Evolutionary conservation across 2,329 filamentous ascomycete species (phyloP).

Genomic region (Ciborinia camelliae): DNA sequence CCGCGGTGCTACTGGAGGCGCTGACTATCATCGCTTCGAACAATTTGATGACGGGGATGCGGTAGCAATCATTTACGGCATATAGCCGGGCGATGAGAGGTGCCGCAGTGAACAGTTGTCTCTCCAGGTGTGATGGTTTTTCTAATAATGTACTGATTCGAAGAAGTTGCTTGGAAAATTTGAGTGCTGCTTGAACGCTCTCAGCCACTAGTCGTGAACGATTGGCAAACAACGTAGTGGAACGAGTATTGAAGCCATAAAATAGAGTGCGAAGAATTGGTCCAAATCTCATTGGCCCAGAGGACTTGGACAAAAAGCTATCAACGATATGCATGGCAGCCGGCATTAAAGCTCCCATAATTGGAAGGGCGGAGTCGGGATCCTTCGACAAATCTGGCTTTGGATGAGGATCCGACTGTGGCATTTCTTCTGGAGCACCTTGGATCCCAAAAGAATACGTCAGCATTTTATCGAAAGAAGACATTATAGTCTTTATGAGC

Average conservation of each 20-base stretch:
- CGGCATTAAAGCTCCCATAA: slow-evolving; percentile 53
- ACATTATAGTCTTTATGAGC: slow-evolving; percentile 65
- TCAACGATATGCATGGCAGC: slow-evolving; percentile 74
- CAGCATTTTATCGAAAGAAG: slow-evolving; percentile 68
- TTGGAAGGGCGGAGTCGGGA: slow-evolving; percentile 6
- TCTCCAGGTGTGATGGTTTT: slow-evolving; percentile 64
- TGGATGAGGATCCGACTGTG: slow-evolving; percentile 1
- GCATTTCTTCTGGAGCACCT: slow-evolving; percentile 48
- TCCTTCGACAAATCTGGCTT: neutral
- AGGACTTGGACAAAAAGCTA: slow-evolving; percentile 68
- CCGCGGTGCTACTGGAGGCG: slow-evolving; percentile 61
- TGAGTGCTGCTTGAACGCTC: slow-evolving; percentile 63
- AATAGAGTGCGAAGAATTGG: slow-evolving; percentile 71
- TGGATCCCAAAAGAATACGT: slow-evolving; percentile 73
- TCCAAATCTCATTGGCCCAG: slow-evolving; percentile 70
- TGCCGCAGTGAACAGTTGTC: slow-evolving; percentile 75
- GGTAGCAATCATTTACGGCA: slow-evolving; percentile 64
- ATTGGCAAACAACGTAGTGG: slow-evolving; percentile 58
- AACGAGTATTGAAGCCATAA: slow-evolving; percentile 55
- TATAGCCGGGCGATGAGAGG: slow-evolving; percentile 75
- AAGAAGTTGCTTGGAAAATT: slow-evolving; percentile 67
- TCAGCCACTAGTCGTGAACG: slow-evolving; percentile 53
- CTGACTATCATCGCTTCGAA: slow-evolving; percentile 71
- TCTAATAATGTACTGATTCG: slow-evolving; percentile 64
- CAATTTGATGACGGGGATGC: slow-evolving; percentile 62